These are phyloP conservation scores for Pythium phragmitis DNA, from an alignment of 352 stramenopile species.

Conservation along the genomic window DNA sequence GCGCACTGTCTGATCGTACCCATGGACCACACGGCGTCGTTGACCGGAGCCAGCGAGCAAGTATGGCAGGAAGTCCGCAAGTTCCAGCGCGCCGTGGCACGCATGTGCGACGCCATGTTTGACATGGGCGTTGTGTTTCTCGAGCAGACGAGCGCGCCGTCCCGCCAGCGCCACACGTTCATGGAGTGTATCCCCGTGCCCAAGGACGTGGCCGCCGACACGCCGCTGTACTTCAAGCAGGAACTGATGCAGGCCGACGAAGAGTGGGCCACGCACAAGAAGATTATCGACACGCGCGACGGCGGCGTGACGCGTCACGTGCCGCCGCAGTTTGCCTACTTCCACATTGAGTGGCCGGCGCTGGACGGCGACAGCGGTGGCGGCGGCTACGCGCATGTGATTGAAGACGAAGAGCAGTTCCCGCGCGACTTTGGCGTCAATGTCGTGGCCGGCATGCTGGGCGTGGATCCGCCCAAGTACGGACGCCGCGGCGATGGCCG, in stretches of 20 bases:
- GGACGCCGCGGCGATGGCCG: constrained; percentile 44
- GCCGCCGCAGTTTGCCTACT: constrained; percentile 80
- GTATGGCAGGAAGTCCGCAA: constrained; percentile 58
- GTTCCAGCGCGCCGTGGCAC: constrained; percentile 57
- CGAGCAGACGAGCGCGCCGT: constrained; percentile 68
- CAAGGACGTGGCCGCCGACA: constrained; percentile 53
- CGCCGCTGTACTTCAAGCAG: constrained; percentile 83
- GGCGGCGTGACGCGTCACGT: constrained; percentile 61
- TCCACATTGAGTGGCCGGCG: constrained; percentile 75
- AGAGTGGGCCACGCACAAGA: constrained; percentile 82
- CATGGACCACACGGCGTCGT: constrained; percentile 64
- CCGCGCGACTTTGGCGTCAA: constrained; percentile 75
- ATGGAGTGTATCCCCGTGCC: constrained; percentile 84
- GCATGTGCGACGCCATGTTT: constrained; percentile 60
- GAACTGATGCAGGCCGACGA: constrained; percentile 73
- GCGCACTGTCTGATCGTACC: constrained; percentile 77
- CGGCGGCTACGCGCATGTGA: constrained; percentile 80
- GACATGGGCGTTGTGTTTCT: constrained; percentile 72
- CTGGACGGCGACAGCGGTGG: constrained; percentile 17
- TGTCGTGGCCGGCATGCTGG: constrained; percentile 76
- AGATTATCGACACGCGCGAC: constrained; percentile 73
- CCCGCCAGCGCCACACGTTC: constrained; percentile 60
- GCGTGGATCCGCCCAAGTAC: constrained; percentile 63
- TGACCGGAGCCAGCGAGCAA: constrained; percentile 60
- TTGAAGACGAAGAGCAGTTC: constrained; percentile 78